phyloP scores from a whole-genome alignment of 2,329 filamentous ascomycete genomes.

The Cercospora berteroae region DNA sequence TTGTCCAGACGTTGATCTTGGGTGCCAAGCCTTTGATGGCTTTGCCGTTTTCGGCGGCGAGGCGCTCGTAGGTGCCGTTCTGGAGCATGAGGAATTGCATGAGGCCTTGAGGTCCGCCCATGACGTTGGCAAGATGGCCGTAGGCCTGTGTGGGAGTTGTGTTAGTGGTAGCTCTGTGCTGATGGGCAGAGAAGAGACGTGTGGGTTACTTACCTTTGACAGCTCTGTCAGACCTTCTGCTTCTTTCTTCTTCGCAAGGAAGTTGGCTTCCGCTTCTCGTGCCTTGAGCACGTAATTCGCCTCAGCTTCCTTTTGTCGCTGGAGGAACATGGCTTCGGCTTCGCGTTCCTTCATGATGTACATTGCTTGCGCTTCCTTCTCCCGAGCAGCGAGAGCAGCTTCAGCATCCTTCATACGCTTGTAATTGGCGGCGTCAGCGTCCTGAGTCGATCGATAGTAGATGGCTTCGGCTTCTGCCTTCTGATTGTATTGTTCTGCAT shows the following conservation, averaged over 20 bases:
- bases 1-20: slow-evolving; percentile 91
- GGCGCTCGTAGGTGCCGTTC: slow-evolving; percentile 71
- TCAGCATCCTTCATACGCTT: slow-evolving; percentile 37
- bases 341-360: slow-evolving; percentile 46
- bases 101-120: slow-evolving; percentile 75
- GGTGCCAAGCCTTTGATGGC: slow-evolving; percentile 76
- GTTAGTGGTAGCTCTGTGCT: background rate
- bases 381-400: slow-evolving; percentile 20
- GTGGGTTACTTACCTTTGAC: background rate
- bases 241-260: slow-evolving; percentile 65
- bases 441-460: slow-evolving; percentile 41
- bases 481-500: slow-evolving; percentile 57
- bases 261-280: slow-evolving; percentile 59
- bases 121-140: slow-evolving; percentile 64
- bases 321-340: slow-evolving; percentile 29
- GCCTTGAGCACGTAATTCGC: slow-evolving; percentile 37
- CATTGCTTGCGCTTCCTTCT: slow-evolving; percentile 38
- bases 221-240: slow-evolving; percentile 56
- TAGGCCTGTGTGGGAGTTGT: slow-evolving; percentile 52
- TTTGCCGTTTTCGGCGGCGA: slow-evolving; percentile 73
- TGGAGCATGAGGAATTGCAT: slow-evolving; percentile 87
- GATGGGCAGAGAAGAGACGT: background rate
- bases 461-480: slow-evolving; percentile 59
- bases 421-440: slow-evolving; percentile 45
- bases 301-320: slow-evolving; percentile 34